phyloP scores from a whole-genome alignment of 371 early-diverging fungal genomes.

The Saksenaea oblongispora region DNA sequence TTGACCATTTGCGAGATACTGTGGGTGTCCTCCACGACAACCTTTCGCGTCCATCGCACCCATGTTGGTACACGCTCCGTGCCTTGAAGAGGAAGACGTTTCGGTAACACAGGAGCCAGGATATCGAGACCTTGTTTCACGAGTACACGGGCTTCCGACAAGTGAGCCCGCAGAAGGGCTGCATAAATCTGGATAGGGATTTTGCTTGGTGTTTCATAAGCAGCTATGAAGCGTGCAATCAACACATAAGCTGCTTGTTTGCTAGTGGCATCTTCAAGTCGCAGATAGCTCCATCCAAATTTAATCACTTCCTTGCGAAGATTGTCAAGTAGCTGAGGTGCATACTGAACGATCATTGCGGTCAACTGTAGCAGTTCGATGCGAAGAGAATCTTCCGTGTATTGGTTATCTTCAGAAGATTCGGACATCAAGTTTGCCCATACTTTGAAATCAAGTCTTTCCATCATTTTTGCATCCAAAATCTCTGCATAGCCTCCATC shows the following conservation, averaged over 20 bases:
- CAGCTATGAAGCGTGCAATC: conserved; percentile 87
- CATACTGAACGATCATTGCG: conserved; percentile 84
- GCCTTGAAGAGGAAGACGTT: conserved; percentile 63
- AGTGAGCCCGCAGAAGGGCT: conserved; percentile 86
- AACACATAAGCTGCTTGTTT: conserved; percentile 95
- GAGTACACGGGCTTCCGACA: conserved; percentile 78
- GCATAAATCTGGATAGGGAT: conserved; percentile 90
- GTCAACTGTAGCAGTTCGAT: conserved; percentile 93
- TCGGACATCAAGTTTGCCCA: conserved; percentile 72
- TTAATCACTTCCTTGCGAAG: conserved; percentile 92
- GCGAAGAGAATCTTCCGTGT: conserved; percentile 73
- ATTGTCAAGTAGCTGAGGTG: conserved; percentile 75
- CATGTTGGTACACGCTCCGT: conserved; percentile 76
- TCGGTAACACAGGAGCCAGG: conserved; percentile 86
- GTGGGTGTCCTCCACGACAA: conserved; percentile 90
- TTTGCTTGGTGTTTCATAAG: conserved; percentile 91
- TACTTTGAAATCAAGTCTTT: conserved; percentile 64
- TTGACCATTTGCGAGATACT: conserved; percentile 84
- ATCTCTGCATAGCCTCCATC: conserved; percentile 54
- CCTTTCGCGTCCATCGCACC: conserved; percentile 85
- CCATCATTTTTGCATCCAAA: conserved; percentile 68
- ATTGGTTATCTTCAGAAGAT: conserved; percentile 50
- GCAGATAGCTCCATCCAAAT: conserved; percentile 91
- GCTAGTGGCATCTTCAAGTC: conserved; percentile 89
- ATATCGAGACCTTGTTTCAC: conserved; percentile 95